Base-by-base conservation (phyloP, 495 filamentous ascomycete species). In the Penicillium macrosclerotiorum region DNA sequence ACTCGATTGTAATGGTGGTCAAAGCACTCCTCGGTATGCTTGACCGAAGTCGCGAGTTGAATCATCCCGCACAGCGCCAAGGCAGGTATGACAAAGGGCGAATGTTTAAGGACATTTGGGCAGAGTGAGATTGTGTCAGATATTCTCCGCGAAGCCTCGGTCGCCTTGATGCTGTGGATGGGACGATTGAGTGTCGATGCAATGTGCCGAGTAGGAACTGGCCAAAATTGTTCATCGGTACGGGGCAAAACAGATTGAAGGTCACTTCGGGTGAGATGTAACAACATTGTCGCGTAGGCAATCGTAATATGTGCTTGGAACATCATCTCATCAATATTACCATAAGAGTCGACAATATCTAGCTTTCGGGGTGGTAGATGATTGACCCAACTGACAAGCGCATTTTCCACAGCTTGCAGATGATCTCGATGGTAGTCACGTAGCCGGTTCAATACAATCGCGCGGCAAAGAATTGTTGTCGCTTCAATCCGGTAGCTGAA, bases 401-500 rank as follows among this genome's bases (percentile, higher is more conserved):
- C 68, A 50, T 73, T 73, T 26, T 69, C 67, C 4, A 69, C 67
- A 7, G 70, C 68, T 49, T 73, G 70, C 5, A 69, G 46, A 33
- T 73, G 68, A 37, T 73, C 68, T 2, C 63, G 58, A 29, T 72
- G 68, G 12, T 56, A 55, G 18, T 72, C 68, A 3, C 53, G 55
- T 4, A 69, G 45, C 20, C 61, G 45, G 33, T 70, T 72, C 8
- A 73, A 37, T 3, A 70, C 61, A 16, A 72, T 42, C 3, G 67
- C 67, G 12, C 68, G 57, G 20, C 56, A 63, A 11, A 73, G 45
- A 17, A 73, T 69, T 1, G 51, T 60, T 4, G 58, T 59, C 0
- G 70, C 71, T 30, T 74, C 71, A 14, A 74, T 71, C 6, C 69
- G 67, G 37, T 74, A 74, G 46, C 64, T 68, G 39, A 65, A 71